phyloP scores from a whole-genome alignment of 2,329 filamentous ascomycete species.

The Xylaria sp. region DNA sequence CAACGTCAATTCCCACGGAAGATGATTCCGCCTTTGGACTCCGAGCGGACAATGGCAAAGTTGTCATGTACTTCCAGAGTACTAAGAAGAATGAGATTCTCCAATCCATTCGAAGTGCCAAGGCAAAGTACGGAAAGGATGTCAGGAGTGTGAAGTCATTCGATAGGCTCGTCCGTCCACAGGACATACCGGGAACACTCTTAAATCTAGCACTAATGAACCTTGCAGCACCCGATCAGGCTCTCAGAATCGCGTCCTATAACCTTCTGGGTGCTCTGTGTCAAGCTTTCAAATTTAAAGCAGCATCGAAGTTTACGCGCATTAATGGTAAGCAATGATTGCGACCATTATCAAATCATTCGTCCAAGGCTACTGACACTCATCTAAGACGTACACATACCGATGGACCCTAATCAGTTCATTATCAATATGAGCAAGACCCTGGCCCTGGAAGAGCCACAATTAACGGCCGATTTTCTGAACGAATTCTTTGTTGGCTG shows the following conservation, averaged over 20 bases:
- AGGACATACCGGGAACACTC: conserved; percentile 76
- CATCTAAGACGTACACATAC: conserved; percentile 67
- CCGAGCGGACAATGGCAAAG: conserved; percentile 74
- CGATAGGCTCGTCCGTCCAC: conserved; percentile 73
- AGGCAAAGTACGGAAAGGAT: conserved; percentile 72
- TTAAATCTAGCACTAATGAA: conserved; percentile 75
- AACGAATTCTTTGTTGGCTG: conserved; percentile 80
- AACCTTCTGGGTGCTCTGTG: conserved; percentile 74
- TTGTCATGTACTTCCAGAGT: conserved; percentile 78
- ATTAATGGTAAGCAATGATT: conserved; percentile 61
- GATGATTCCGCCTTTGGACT: conserved; percentile 75
- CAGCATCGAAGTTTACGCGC: conserved; percentile 69
- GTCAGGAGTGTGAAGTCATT: conserved; percentile 68
- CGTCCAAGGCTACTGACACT: conserved; percentile 30
- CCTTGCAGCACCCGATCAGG: conserved; percentile 69
- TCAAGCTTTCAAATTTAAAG: conserved; percentile 73
- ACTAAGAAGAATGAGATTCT: conserved; percentile 71
- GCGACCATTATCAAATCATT: neutral
- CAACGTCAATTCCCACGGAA: conserved; percentile 71
- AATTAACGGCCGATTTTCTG: conserved; percentile 74
- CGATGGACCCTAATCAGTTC: conserved; percentile 70
- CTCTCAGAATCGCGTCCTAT: conserved; percentile 71
- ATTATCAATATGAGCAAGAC: conserved; percentile 73
- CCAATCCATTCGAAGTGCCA: conserved; percentile 70
- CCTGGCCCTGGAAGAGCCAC: conserved; percentile 70